A percentile compares a stretch with the other conserved stretches of the same genome.
Evolutionary conservation across 2,329 filamentous ascomycete species (phyloP).

Genomic region (Trichoderma lentiforme): DNA sequence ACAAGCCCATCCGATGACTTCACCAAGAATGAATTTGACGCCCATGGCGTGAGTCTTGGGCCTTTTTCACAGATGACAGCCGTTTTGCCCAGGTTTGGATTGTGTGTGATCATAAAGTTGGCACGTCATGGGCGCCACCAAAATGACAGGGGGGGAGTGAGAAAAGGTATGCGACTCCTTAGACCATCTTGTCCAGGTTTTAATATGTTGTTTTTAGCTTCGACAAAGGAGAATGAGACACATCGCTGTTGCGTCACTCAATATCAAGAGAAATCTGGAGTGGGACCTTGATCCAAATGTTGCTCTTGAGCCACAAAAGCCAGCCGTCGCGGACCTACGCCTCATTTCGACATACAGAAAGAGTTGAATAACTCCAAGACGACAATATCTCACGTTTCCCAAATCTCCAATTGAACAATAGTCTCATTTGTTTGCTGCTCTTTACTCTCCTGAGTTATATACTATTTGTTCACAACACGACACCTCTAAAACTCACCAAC

Average conservation of each 20-base stretch:
- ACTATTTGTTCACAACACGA: neutral
- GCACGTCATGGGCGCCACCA: slow-evolving; percentile 12
- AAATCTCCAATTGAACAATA: neutral
- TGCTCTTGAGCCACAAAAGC: slow-evolving; percentile 15
- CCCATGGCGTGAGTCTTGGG: neutral
- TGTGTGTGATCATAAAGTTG: neutral
- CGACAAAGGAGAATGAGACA: neutral
- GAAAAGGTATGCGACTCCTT: neutral
- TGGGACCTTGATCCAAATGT: slow-evolving; percentile 8
- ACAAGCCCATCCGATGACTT: neutral
- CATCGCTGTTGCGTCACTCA: slow-evolving; percentile 15
- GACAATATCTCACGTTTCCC: neutral
- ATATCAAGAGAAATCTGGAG: neutral
- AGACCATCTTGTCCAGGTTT: neutral
- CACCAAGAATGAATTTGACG: neutral
- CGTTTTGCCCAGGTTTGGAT: too few species aligned
- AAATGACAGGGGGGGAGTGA: neutral
- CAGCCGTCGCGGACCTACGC: slow-evolving; percentile 6
- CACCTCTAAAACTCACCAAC: neutral
- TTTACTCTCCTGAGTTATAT: neutral
- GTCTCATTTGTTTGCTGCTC: neutral
- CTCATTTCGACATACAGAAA: slow-evolving; percentile 1
- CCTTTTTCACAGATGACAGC: neutral
- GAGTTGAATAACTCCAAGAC: slow-evolving; percentile 1
- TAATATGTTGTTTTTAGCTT: neutral